These are phyloP conservation scores for Arabidopsis thaliana DNA, from an alignment of 345 rosid genomes.

Conservation along the genomic window TAIR10.1 NC_003070.9:10828501-10829000, in stretches of 20 bases:
- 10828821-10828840: conserved; percentile 3
- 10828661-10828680: conserved; percentile 29
- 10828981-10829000: conserved; percentile 36
- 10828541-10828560: neutral
- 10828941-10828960: conserved; percentile 40
- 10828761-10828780: neutral
- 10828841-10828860: conserved; percentile 20
- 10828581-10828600: conserved; percentile 34
- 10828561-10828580: conserved; percentile 18
- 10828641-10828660: conserved; percentile 4
- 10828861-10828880: conserved; percentile 22
- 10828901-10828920: conserved; percentile 27
- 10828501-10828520: conserved; percentile 28
- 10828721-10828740: neutral
- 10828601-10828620: conserved; percentile 28
- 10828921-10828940: conserved; percentile 47
- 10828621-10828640: conserved; percentile 38
- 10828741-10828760: neutral
- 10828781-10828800: neutral
- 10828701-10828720: conserved; percentile 26
- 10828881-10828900: conserved; percentile 5
- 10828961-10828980: conserved; percentile 40
- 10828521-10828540: conserved; percentile 19
- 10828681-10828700: neutral
- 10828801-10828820: neutral